These are phyloP conservation scores for Amanita pallidorosea DNA, from an alignment of 768 basidiomycete species.

Conservation along the genomic window DNA sequence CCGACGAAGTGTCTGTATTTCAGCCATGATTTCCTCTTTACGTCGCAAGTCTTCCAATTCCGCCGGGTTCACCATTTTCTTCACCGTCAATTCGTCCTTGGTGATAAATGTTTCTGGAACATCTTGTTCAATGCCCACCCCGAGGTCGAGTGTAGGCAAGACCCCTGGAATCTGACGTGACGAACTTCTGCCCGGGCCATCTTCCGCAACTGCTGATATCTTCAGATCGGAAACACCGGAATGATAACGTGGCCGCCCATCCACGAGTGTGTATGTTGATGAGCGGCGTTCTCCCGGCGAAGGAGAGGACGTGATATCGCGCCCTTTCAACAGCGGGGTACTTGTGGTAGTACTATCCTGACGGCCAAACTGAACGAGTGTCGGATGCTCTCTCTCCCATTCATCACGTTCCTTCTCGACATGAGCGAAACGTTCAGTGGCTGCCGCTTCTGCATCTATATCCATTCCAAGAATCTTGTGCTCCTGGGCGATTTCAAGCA, in stretches of 20 bases:
- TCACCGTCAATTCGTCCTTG: conserved; percentile 22
- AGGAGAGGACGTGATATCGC: conserved; percentile 36
- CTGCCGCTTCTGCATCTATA: conserved; percentile 63
- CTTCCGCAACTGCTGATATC: conserved; percentile 53
- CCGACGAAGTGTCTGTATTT: conserved; percentile 70
- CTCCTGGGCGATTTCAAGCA: conserved; percentile 72
- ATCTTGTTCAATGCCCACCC: conserved; percentile 61
- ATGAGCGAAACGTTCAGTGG: conserved; percentile 56
- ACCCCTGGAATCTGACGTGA: conserved; percentile 44
- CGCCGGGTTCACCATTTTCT: conserved; percentile 24
- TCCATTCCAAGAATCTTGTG: conserved; percentile 48
- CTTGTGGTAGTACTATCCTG: conserved; percentile 54
- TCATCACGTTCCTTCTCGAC: conserved; percentile 62
- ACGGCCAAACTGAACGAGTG: conserved; percentile 47
- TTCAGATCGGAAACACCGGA: conserved; percentile 71
- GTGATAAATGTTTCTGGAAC: conserved; percentile 65
- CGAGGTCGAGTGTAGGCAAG: conserved; percentile 67
- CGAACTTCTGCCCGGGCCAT: conserved; percentile 29
- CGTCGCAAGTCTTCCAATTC: conserved; percentile 51
- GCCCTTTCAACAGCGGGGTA: conserved; percentile 58
- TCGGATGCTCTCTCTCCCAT: conserved; percentile 84
- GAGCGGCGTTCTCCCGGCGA: conserved; percentile 36
- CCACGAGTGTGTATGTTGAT: conserved; percentile 41
- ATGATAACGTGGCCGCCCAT: conserved; percentile 43
- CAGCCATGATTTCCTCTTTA: conserved; percentile 62